Percentiles rank a stretch among this genome's conserved stretches.
Conservation (phyloP, 1,139 yeast genomes). For the Protomyces lactucae-debilis region DNA sequence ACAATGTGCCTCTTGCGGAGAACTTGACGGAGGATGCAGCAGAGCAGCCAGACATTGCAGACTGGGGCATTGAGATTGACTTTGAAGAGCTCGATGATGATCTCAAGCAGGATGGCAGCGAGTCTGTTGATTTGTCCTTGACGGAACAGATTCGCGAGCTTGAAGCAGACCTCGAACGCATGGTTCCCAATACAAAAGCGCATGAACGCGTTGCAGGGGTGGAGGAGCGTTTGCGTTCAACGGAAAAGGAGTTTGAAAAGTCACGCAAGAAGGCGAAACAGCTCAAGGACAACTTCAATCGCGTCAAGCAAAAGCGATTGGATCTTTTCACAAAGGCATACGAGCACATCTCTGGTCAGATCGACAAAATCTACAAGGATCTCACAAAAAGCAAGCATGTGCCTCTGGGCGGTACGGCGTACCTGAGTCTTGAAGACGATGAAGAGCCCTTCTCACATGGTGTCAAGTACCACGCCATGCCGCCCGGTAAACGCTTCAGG, state of each 20-base stretch:
- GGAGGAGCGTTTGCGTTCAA: constrained; percentile 53
- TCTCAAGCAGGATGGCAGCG: constrained; percentile 41
- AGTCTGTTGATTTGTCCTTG: constrained; percentile 41
- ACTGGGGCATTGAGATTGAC: constrained; percentile 54
- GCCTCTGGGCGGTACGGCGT: constrained; percentile 89
- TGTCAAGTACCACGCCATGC: constrained; percentile 88
- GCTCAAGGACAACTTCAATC: constrained; percentile 54
- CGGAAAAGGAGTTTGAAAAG: constrained; percentile 60
- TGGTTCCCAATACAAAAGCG: constrained; percentile 80
- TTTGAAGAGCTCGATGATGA: constrained; percentile 49
- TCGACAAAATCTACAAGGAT: constrained; percentile 82
- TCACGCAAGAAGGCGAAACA: constrained; percentile 61
- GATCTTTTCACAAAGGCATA: constrained; percentile 66
- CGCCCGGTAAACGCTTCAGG: constrained; percentile 88
- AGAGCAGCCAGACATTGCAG: constrained; percentile 33
- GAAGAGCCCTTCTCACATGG: constrained; percentile 86
- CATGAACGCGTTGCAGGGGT: constrained; percentile 69
- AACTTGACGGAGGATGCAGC: constrained; percentile 29
- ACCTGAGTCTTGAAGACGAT: constrained; percentile 68
- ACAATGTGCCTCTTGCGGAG: constrained; percentile 45
- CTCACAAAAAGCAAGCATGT: constrained; percentile 62
- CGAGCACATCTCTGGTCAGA: constrained; percentile 63
- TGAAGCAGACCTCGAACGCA: constrained; percentile 53
- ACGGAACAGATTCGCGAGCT: constrained; percentile 51
- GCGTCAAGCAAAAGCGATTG: constrained; percentile 56